phyloP scores from a whole-genome alignment of 2,329 filamentous ascomycete genomes.

The Diaporthe destruens region DNA sequence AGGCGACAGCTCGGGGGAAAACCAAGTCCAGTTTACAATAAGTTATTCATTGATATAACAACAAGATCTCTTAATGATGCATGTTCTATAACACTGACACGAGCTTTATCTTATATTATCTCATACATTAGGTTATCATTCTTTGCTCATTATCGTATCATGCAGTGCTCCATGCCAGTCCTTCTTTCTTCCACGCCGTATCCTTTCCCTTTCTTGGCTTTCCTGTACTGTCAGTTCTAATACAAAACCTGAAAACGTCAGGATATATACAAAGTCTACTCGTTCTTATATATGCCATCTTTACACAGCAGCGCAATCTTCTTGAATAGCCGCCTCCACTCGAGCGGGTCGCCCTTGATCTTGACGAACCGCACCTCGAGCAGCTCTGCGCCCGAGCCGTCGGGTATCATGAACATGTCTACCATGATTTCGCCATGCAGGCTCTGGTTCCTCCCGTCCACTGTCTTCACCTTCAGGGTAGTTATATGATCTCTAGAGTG shows the following conservation, averaged over 20 bases:
- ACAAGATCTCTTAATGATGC: no score
- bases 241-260: background rate
- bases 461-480: conserved; percentile 79
- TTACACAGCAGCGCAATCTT: conserved; percentile 90
- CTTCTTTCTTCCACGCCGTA: background rate
- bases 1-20: background rate
- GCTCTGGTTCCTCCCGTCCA: conserved; percentile 78
- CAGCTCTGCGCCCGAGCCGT: conserved; percentile 67
- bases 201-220: background rate
- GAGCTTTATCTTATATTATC: background rate
- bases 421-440: conserved; percentile 82
- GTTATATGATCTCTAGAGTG: conserved; percentile 68
- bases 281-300: conserved; percentile 80
- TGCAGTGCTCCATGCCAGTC: conserved; percentile 17
- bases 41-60: no score
- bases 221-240: conserved; percentile 10
- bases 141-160: conserved; percentile 23
- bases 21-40: background rate
- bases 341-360: conserved; percentile 92
- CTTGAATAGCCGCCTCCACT: conserved; percentile 98
- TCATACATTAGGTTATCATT: conserved; percentile 13
- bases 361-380: conserved; percentile 94
- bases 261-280: conserved; percentile 45
- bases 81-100: background rate
- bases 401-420: conserved; percentile 71